Percentiles rank a stretch among this genome's conserved stretches.
Conservation (phyloP, 1,139 yeast genomes). For the Taphrina deformans region DNA sequence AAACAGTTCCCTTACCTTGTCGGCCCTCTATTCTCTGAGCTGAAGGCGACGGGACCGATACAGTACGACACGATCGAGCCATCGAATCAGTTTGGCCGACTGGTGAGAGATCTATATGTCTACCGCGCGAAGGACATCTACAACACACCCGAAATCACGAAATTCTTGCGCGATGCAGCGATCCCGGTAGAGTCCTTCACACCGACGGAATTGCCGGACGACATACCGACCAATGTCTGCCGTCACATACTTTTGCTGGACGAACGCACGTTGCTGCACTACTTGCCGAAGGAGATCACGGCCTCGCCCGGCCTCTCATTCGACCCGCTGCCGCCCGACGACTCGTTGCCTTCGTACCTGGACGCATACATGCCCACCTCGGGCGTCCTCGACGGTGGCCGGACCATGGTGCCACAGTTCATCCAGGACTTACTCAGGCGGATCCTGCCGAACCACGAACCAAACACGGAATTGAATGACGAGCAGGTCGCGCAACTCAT, state of each 20-base stretch:
- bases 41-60: slow-evolving; percentile 43
- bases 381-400: neutral
- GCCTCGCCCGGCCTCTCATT: slow-evolving; percentile 25
- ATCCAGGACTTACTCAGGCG: slow-evolving; percentile 8
- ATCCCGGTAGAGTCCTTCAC: slow-evolving; percentile 34
- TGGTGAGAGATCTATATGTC: slow-evolving; percentile 41
- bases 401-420: slow-evolving; percentile 16
- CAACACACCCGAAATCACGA: slow-evolving; percentile 39
- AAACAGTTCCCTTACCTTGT: slow-evolving; percentile 62
- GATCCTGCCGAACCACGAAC: neutral
- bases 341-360: slow-evolving; percentile 17
- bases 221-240: slow-evolving; percentile 40
- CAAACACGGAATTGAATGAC: neutral
- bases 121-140: slow-evolving; percentile 42
- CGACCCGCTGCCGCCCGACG: slow-evolving; percentile 36
- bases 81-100: slow-evolving; percentile 39
- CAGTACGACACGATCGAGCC: slow-evolving; percentile 35
- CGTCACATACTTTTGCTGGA: slow-evolving; percentile 43
- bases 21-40: slow-evolving; percentile 51
- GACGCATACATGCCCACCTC: slow-evolving; percentile 23
- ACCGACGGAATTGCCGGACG: slow-evolving; percentile 35
- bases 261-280: slow-evolving; percentile 27
- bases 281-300: slow-evolving; percentile 26
- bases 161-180: slow-evolving; percentile 37
- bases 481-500: slow-evolving; percentile 5